phyloP scores from a whole-genome alignment of 2,329 filamentous ascomycete species.

The Penicillium sp. region DNA sequence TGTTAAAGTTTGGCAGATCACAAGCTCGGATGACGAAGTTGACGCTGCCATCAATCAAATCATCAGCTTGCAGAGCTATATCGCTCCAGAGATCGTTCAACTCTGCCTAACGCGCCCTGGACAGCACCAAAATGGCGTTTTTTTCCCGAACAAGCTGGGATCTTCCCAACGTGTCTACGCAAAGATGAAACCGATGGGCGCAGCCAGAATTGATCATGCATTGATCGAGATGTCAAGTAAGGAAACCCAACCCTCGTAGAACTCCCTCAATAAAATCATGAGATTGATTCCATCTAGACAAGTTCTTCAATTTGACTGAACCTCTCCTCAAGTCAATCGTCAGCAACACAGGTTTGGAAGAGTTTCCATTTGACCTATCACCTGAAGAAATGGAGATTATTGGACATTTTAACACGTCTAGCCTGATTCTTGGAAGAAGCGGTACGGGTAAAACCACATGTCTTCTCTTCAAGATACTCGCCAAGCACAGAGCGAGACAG shows the following conservation, averaged over 20 bases:
- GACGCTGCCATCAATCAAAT: conserved; percentile 9
- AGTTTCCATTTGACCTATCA: conserved; percentile 34
- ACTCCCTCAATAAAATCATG: background rate
- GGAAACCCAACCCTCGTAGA: background rate
- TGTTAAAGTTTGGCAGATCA: conserved; percentile 13
- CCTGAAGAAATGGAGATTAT: conserved; percentile 28
- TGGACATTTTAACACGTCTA: conserved; percentile 22
- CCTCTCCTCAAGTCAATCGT: conserved; percentile 23
- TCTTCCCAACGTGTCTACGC: background rate
- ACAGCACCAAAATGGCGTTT: conserved; percentile 12
- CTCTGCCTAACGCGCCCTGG: conserved; percentile 6
- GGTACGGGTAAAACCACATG: conserved; percentile 36
- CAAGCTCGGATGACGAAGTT: conserved; percentile 6
- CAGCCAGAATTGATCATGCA: background rate
- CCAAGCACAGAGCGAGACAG: conserved; percentile 21
- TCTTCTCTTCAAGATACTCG: conserved; percentile 29
- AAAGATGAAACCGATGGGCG: background rate
- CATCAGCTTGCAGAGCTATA: conserved; percentile 6
- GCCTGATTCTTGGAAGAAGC: conserved; percentile 31
- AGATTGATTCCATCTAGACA: conserved; percentile 14
- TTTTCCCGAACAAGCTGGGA: conserved; percentile 9
- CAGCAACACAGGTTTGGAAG: conserved; percentile 13
- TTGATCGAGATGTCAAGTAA: conserved; percentile 19
- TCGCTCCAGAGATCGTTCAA: background rate
- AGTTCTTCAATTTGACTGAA: conserved; percentile 31